Conservation (phyloP, 2,329 filamentous ascomycete genomes). For the Pseudogymnoascus sp. region DNA sequence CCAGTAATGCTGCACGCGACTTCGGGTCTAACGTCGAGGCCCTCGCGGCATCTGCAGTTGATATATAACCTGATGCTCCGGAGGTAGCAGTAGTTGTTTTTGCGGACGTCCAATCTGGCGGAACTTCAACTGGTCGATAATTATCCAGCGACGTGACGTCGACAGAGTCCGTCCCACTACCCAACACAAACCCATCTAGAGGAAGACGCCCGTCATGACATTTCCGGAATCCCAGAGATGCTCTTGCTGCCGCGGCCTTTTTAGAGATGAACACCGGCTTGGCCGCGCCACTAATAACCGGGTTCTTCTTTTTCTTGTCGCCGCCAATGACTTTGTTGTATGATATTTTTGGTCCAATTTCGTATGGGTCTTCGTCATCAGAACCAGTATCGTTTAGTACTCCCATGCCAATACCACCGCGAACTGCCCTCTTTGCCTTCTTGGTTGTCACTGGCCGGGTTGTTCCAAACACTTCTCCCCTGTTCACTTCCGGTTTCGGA, state of each 20-base stretch:
- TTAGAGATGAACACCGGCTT: conserved; percentile 72
- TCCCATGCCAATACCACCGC: conserved; percentile 75
- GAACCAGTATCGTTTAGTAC: conserved; percentile 88
- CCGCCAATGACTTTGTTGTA: conserved; percentile 77
- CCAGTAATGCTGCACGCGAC: conserved; percentile 68
- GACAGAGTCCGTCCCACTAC: conserved; percentile 41
- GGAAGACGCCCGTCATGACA: conserved; percentile 79
- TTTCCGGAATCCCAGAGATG: conserved; percentile 46
- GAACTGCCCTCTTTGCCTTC: conserved; percentile 44
- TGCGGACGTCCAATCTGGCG: conserved; percentile 63
- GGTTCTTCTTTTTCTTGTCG: conserved; percentile 71
- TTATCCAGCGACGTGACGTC: conserved; percentile 33
- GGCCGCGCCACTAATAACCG: conserved; percentile 47
- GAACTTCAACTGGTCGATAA: conserved; percentile 60
- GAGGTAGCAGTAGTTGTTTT: conserved; percentile 35
- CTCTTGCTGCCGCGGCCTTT: conserved; percentile 39
- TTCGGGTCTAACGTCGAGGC: conserved; percentile 66
- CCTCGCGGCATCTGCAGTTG: conserved; percentile 70
- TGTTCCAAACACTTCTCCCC: conserved; percentile 32
- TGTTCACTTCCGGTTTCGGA: conserved; percentile 23
- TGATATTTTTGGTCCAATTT: conserved; percentile 81
- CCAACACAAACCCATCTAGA: conserved; percentile 70
- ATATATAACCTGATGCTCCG: conserved; percentile 42
- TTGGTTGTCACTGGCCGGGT: conserved; percentile 24
- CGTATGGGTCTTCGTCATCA: conserved; percentile 90